Base-by-base conservation (phyloP, 2,329 filamentous ascomycete genomes). In the Boeremia exigua region DNA sequence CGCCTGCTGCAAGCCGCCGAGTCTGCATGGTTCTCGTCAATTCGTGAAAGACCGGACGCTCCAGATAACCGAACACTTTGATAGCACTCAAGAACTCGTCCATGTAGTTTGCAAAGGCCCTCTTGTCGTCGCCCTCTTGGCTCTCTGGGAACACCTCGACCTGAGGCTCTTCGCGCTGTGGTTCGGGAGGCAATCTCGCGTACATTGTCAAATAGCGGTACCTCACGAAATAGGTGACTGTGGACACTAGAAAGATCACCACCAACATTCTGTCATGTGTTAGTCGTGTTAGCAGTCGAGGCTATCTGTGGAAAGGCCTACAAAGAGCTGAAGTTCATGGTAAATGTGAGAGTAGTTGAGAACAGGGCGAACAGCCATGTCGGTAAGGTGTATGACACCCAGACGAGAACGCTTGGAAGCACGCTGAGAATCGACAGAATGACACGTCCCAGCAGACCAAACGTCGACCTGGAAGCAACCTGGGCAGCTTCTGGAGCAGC, bases 121-220 rank as follows among this genome's bases (percentile, higher is more conserved):
- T 88, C 75, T 99, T 99, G 28, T 87, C 88, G 60, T 93, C 92
- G 45, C 90, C 90, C 64, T 96, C 94, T 68, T 96, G 91, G 3
- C 90, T 88, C 69, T 98, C 94, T 4, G 95, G 93, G 71, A 98
- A 98, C 11, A 99, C 82, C 69, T 98, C 96, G 72, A 99, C 86
- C 65, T 96, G 91, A 0, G 95, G 92, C 77, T 98, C 94, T 77
- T 98, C 96, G 63, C 95, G 88, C 75, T 96, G 94, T 2, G 95
- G 93, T 74, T 99, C 94, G 2, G 92, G 92, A 0, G 96, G 94
- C 14, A 99, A 82, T 60, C 93, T 88, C 49, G 93, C 89, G 79
- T 99, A 99, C 88, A 97, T 96, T 76, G 96, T 98, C 72, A 99
- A 83, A 75, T 96, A 96, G 58, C 95, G 89, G 76, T 99, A 99